These are phyloP conservation scores for Aphanomyces stellatus DNA, from an alignment of 352 stramenopile genomes.

Conservation along the genomic window DNA sequence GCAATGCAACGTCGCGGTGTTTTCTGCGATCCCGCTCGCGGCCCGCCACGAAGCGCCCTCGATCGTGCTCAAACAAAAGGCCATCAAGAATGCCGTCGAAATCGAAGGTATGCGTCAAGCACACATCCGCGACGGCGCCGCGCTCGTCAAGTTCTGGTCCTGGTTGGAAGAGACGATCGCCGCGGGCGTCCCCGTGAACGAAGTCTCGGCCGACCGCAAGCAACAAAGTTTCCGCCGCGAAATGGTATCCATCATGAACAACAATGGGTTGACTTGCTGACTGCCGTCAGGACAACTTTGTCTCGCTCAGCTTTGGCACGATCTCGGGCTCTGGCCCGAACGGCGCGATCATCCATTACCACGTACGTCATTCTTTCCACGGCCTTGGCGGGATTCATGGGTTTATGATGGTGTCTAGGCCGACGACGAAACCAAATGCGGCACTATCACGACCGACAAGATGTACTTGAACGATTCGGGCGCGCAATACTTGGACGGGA, in stretches of 20 bases:
- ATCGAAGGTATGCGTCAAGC: slow-evolving; percentile 92
- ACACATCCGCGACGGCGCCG: slow-evolving; percentile 93
- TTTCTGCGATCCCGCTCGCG: slow-evolving; percentile 55
- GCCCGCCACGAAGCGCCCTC: slow-evolving; percentile 72
- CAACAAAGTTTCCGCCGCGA: slow-evolving; percentile 82
- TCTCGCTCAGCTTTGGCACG: slow-evolving; percentile 95
- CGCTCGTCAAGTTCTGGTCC: slow-evolving; percentile 91
- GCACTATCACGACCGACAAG: slow-evolving; percentile 84
- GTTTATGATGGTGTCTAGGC: slow-evolving; percentile 27
- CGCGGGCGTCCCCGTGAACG: slow-evolving; percentile 47
- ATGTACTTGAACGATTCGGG: slow-evolving; percentile 99
- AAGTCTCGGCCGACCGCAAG: slow-evolving; percentile 87
- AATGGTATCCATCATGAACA: slow-evolving; percentile 23
- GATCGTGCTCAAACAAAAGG: slow-evolving; percentile 76
- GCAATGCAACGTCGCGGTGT: slow-evolving; percentile 80
- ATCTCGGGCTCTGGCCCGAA: slow-evolving; percentile 96
- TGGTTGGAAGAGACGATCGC: slow-evolving; percentile 83
- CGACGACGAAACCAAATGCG: slow-evolving; percentile 55
- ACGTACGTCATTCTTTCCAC: neutral
- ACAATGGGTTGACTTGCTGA: slow-evolving; percentile 13
- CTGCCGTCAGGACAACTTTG: slow-evolving; percentile 53
- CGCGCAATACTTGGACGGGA: slow-evolving; percentile 97
- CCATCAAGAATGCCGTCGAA: slow-evolving; percentile 92
- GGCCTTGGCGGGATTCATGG: neutral
- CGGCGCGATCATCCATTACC: slow-evolving; percentile 96